Evolutionary conservation across 179 eudicot genomes (phyloP), one percentile per base, ranked within the genome.

Genomic region (Spinacia oleracea): DNA sequence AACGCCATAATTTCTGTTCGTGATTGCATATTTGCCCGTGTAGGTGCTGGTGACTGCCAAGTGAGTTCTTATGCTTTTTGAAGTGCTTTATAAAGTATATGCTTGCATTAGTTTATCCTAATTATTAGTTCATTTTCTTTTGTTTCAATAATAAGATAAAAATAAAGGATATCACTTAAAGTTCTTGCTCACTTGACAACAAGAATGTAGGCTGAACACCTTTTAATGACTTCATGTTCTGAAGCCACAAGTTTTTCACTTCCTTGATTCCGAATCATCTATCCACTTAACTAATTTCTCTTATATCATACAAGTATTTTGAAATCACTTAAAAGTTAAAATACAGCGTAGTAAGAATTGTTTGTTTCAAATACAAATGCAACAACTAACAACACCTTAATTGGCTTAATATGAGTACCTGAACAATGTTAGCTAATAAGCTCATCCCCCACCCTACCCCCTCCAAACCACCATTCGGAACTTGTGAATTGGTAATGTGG

Each of bases 21-120:
- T 83, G 99, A 96, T 86, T 96, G 98, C 85, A 90, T 96, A 71
- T 96, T 93, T 88, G 97, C 99, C 85, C 99, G 99, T 78, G 99
- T 96, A 42, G 99, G 98, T 82, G 99, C 99, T 68, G 99, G 99
- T 74, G 99, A 96, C 76, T 96, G 98, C 85, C 99, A 96, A 89
- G 99, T 96, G 79, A 87, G 87, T 82, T 79, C 20, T 63, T 60
- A 48, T 82, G 66, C 66, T 70, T 58, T 69, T 16, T 23, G 51
- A 27, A 46, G 18, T 55, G 46, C 18, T 38, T 38, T 48, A 12
- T 48, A 60, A 62, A 40, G 9, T 18, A 29, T n/a, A 9, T 29
- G 53, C 35, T 56, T 9, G 5, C 9, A 6, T 73, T 69, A 18
- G 50, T 78, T 38, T 18, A 15, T 18, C 48, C 63, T 62, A 38